Evolutionary conservation across 169 alveolate genomes (phyloP).

Genomic region (Cryptosporidium felis): DNA sequence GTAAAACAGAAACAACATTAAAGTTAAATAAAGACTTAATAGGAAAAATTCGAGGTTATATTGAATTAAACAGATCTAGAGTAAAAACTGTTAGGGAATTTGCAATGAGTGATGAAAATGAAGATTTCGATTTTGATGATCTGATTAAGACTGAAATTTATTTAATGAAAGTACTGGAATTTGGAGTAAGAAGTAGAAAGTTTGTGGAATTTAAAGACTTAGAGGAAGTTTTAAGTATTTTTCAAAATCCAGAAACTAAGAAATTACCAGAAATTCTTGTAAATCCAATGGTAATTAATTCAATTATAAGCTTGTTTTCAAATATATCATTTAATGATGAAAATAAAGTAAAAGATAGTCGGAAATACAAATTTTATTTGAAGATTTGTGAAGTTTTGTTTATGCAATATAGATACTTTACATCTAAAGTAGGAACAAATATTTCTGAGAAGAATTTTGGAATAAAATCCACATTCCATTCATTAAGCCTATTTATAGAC

Average conservation of each 20-base stretch:
- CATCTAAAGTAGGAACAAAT: not conserved
- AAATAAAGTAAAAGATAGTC: not conserved
- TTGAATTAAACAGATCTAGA: not conserved
- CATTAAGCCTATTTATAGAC: slow-evolving; percentile 10
- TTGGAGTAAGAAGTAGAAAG: not conserved
- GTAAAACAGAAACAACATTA: too few species aligned
- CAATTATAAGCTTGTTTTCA: slow-evolving; percentile 25
- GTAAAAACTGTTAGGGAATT: not conserved
- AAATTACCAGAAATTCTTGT: not conserved
- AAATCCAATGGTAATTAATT: slow-evolving; percentile 24
- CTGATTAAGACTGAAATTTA: not conserved
- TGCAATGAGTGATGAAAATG: not conserved
- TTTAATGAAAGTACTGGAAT: slow-evolving; percentile 11
- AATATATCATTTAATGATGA: not conserved
- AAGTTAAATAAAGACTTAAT: not conserved
- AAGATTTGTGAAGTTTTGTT: slow-evolving; percentile 6
- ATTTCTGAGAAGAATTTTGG: not conserved
- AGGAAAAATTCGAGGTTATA: not conserved
- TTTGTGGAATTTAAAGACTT: not conserved
- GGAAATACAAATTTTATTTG: not conserved
- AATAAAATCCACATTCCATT: slow-evolving; percentile 15
- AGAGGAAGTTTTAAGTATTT: not conserved
- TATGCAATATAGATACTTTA: not conserved
- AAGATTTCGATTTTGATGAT: not conserved
- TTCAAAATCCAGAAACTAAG: not conserved